Conservation (phyloP, 1,284 basidiomycete genomes). For the Pyrrhoderma lamaoense region DNA sequence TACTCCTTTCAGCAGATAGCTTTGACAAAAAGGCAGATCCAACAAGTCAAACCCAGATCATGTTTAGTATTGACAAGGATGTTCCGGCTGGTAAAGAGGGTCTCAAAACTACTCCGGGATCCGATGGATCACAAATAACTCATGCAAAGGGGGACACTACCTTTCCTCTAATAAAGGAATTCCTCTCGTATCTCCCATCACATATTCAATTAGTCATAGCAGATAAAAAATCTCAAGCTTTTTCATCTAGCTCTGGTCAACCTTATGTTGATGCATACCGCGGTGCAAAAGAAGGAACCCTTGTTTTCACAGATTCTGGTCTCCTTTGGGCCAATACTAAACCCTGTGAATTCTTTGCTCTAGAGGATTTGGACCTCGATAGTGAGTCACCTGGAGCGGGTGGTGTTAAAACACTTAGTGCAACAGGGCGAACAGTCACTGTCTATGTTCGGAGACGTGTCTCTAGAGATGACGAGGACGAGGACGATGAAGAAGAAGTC, state of each 20-base stretch:
- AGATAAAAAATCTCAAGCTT: constrained; percentile 12
- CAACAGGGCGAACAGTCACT: constrained; percentile 60
- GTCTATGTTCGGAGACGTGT: constrained; percentile 43
- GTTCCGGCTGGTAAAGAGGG: constrained; percentile 31
- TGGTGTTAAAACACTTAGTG: constrained; percentile 55
- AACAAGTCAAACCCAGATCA: constrained; percentile 37
- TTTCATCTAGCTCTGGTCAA: constrained; percentile 32
- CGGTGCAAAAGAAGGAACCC: constrained; percentile 57
- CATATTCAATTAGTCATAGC: constrained; percentile 7
- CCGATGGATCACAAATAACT: constrained; percentile 22
- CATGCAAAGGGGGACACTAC: constrained; percentile 47
- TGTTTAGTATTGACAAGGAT: constrained; percentile 58
- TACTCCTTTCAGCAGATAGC: constrained; percentile 46
- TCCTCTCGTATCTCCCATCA: constrained; percentile 42
- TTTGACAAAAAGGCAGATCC: constrained; percentile 30
- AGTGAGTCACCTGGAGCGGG: constrained; percentile 29
- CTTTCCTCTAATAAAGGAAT: constrained; percentile 39
- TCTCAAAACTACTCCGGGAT: constrained; percentile 32
- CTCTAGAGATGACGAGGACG: constrained; percentile 10
- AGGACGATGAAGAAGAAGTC: constrained; percentile 26
- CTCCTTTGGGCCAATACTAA: constrained; percentile 67
- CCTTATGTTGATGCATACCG: constrained; percentile 63
- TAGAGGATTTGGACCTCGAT: constrained; percentile 46
- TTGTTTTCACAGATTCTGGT: constrained; percentile 64
- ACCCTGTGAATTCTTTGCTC: constrained; percentile 67